These are phyloP conservation scores for Monilinia polystroma DNA, from an alignment of 2,329 filamentous ascomycete species.

Conservation along the genomic window DNA sequence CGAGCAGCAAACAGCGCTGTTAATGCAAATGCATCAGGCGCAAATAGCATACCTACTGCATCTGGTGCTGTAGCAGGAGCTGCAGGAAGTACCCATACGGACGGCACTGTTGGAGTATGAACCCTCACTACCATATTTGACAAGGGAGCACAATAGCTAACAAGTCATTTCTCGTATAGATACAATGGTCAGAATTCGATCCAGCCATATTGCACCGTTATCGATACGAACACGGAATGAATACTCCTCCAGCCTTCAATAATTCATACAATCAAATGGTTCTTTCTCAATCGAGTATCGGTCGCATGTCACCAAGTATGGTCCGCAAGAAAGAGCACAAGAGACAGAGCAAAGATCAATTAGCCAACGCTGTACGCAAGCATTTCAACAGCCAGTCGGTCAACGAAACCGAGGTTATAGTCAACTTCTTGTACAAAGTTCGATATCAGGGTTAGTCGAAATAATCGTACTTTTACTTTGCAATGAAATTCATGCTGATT, in stretches of 20 bases:
- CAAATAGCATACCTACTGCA: slow-evolving; percentile 34
- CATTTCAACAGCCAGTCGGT: slow-evolving; percentile 81
- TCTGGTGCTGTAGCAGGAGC: slow-evolving; percentile 25
- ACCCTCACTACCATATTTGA: not conserved
- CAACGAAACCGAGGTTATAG: slow-evolving; percentile 79
- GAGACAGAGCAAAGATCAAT: slow-evolving; percentile 68
- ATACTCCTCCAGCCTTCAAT: slow-evolving; percentile 68
- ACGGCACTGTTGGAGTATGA: slow-evolving; percentile 37
- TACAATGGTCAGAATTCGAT: slow-evolving; percentile 68
- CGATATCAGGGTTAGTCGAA: slow-evolving; percentile 39
- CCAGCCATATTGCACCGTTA: slow-evolving; percentile 70
- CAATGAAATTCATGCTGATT: slow-evolving; percentile 23
- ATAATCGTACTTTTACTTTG: not conserved
- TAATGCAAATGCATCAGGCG: slow-evolving; percentile 34
- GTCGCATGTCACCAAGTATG: slow-evolving; percentile 74
- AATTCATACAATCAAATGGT: slow-evolving; percentile 62
- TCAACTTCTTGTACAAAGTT: slow-evolving; percentile 49
- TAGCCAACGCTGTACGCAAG: slow-evolving; percentile 71
- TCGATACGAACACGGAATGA: slow-evolving; percentile 69
- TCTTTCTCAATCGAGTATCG: slow-evolving; percentile 63
- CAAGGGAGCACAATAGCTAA: slow-evolving; percentile 15
- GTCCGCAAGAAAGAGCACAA: slow-evolving; percentile 61
- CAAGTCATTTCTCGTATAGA: slow-evolving; percentile 41
- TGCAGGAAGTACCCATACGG: slow-evolving; percentile 26
- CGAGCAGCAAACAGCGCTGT: slow-evolving; percentile 30